Percentiles rank a stretch among this genome's conserved stretches.
These are phyloP conservation scores for Parsonsia alboflavescens DNA, from an alignment of 257 asterid genomes.

Conservation along the genomic window DNA sequence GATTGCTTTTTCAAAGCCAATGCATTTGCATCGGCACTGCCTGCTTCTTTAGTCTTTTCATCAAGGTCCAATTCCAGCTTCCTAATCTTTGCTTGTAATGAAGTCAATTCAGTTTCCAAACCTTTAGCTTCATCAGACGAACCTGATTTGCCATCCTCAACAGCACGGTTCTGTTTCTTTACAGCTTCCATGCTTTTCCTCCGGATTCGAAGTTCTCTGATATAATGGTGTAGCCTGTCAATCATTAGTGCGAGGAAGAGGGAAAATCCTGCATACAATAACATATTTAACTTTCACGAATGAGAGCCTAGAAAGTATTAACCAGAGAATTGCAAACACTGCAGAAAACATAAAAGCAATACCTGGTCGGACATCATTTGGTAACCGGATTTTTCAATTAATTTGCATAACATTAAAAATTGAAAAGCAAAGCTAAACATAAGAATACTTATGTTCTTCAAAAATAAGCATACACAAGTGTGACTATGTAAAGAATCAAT, in stretches of 20 bases:
- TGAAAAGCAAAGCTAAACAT: neutral
- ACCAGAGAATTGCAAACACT: neutral
- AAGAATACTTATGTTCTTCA: neutral
- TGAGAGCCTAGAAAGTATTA: constrained; percentile 4
- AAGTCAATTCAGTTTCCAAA: constrained; percentile 50
- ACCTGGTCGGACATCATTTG: neutral
- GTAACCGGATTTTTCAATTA: neutral
- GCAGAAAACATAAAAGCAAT: neutral
- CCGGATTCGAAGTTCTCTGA: constrained; percentile 71
- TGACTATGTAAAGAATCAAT: neutral
- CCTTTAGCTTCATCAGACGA: constrained; percentile 41
- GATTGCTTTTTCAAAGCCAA: constrained; percentile 77
- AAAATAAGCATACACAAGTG: neutral
- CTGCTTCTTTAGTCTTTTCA: constrained; percentile 51
- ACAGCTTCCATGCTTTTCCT: constrained; percentile 65
- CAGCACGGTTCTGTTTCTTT: constrained; percentile 59
- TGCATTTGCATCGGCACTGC: constrained; percentile 64
- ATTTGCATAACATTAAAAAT: neutral
- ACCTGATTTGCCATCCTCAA: constrained; percentile 47
- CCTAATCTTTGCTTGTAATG: constrained; percentile 38
- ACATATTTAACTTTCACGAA: neutral
- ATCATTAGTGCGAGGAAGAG: constrained; percentile 82
- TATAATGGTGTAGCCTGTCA: constrained; percentile 79
- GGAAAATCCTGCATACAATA: constrained; percentile 50
- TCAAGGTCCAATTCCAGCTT: constrained; percentile 53